A percentile compares a stretch with the other conserved stretches of the same genome.
phyloP scores from a whole-genome alignment of 768 basidiomycete species.

The Phanerodontia chrysosporium region DNA sequence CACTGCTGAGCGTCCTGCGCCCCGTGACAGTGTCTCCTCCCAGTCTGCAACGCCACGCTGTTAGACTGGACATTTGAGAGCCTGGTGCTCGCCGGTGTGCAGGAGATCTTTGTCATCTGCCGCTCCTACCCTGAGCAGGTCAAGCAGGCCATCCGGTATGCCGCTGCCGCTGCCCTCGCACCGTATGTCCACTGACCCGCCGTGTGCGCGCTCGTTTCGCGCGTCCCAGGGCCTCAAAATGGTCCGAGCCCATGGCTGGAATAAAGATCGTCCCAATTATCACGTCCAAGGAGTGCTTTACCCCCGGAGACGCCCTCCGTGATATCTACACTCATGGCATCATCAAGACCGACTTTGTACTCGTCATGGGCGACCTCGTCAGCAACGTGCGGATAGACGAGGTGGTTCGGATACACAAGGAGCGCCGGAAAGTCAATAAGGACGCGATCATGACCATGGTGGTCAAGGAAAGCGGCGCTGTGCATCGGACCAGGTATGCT shows the following conservation, averaged over 20 bases:
- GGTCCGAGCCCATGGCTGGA: slow-evolving; percentile 75
- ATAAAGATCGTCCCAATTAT: slow-evolving; percentile 83
- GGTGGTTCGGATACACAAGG: slow-evolving; percentile 85
- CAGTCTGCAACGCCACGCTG: slow-evolving; percentile 89
- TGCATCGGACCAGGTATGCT: slow-evolving; percentile 69
- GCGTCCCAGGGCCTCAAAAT: slow-evolving; percentile 65
- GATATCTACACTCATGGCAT: slow-evolving; percentile 91
- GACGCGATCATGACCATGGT: slow-evolving; percentile 97
- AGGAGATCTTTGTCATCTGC: slow-evolving; percentile 94
- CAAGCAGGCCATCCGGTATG: slow-evolving; percentile 76
- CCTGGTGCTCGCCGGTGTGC: slow-evolving; percentile 90
- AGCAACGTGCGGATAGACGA: slow-evolving; percentile 91
- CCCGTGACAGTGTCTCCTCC: slow-evolving; percentile 72
- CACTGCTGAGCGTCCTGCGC: neutral
- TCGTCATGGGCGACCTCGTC: slow-evolving; percentile 88
- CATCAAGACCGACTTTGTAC: slow-evolving; percentile 86
- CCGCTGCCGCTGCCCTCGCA: neutral
- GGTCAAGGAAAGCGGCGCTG: slow-evolving; percentile 71
- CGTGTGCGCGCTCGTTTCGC: neutral
- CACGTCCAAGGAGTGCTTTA: slow-evolving; percentile 82
- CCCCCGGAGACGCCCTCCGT: slow-evolving; percentile 88
- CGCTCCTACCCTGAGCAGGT: slow-evolving; percentile 86
- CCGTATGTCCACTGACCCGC: neutral
- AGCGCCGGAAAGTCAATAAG: slow-evolving; percentile 79
- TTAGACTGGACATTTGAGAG: slow-evolving; percentile 97